Base-by-base conservation (phyloP, 257 asterid genomes). In the Penstemon newberryi region DNA sequence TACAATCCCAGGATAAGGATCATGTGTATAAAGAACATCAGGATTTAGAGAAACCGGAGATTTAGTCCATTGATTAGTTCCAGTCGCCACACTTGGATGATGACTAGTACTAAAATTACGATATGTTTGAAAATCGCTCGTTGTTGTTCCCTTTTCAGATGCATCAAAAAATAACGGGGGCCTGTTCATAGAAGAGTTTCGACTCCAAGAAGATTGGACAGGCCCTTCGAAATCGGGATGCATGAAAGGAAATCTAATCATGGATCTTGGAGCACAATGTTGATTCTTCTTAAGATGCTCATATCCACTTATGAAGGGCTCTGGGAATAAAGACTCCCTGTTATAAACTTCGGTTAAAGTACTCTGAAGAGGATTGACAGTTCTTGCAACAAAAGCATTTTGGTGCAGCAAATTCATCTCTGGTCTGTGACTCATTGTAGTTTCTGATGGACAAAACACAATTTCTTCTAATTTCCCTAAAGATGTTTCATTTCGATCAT, bases 221-320 rank as follows among this genome's bases (percentile, higher is more conserved):
- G 69, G 76, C 58, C 69, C 75, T 61, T 60, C 83, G 11, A 72
- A 68, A 73, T 81, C 82, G 3, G 83, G 80, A 67, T 75, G 79
- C 76, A 73, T 54, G 71, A 80, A 79, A 59, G 96, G 96, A 56
- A 80, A 79, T 77, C 76, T 82, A 69, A 77, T 65, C 58, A 81
- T 37, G 60, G 86, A 69, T 25, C 59, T 54, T 47, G 78, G 63
- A 55, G 79, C 63, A 52, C 52, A 54, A 61, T 56, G 66, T 49
- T 71, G 73, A 64, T 71, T 81, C 66, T 73, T 69, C 66, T 44
- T 60, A 70, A 70, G 67, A 36, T 13, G 73, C 62, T 40, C 64
- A 33, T 67, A 60, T 54, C 74, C 86, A 69, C 56, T 70, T 36
- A 68, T 42, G 70, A 76, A 72, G 63, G 84, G 74, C 52, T 71